Base-by-base conservation (phyloP, 495 filamentous ascomycete genomes). In the Hyaloscypha variabilis region DNA sequence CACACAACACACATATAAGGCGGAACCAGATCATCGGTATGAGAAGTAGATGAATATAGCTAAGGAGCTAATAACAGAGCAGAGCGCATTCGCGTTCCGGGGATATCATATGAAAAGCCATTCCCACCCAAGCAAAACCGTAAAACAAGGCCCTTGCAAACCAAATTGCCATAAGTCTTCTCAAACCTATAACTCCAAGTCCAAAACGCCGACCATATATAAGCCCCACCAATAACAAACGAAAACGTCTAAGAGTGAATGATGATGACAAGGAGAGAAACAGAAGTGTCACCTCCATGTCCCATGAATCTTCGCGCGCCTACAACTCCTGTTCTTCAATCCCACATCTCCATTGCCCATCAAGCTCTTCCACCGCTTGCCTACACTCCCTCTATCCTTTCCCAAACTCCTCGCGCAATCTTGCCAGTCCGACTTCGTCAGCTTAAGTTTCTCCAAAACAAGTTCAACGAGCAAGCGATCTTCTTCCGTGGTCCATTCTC, bases 381-480 rank as follows among this genome's bases (percentile, higher is more conserved):
- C 88, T n/a, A 91, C 77, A 65, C 85, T 89, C 23, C 80, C 78
- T n/a, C 85, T 76, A 70, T 90, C 87, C 72, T 86, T 89, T 24
- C 86, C 85, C 62, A 93, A 79, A 67, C 79, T 84, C 52, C 84
- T 79, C 61, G 90, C 90, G 77, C 90, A 93, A 63, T 93, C 90
- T 54, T 91, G 88, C 91, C 90, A 93, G 63, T 93, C 89, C 60
- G 80, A 83, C 74, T 87, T 88, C 50, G 85, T 86, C 26, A 93
- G 85, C 66, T 85, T 85, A 57, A 93, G 83, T 72, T 92, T 93
- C 71, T 90, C 87, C 2, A 93, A 79, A 34, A 93, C 90, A 29
- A 92, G 77, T 71, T 91, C 85, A 26, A 93, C 84, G 6, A 94
- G 79, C 25, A 87, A 82, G 58, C 88, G 79, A 74, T 93, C 90